Evolutionary conservation across 371 early-diverging fungal species (phyloP).

Genomic region (Haplosporangium sp.): DNA sequence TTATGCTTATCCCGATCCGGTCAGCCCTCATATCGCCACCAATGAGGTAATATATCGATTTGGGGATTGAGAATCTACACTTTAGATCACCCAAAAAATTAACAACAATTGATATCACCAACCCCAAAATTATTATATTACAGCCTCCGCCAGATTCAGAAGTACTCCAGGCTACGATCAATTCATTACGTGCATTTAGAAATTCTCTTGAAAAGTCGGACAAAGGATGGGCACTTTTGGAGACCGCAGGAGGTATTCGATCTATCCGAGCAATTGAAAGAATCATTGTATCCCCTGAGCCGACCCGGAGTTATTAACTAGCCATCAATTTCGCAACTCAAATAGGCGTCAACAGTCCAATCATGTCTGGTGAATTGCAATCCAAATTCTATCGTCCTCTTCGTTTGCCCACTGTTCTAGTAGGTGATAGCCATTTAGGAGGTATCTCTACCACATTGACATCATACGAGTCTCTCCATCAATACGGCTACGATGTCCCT

Average conservation of each 20-base stretch:
- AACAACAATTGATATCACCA: background rate
- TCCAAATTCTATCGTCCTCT: conserved; percentile 79
- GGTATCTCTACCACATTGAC: conserved; percentile 87
- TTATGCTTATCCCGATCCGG: conserved; percentile 80
- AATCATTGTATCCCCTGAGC: background rate
- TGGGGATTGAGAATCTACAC: background rate
- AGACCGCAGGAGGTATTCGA: conserved; percentile 74
- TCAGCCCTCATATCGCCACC: conserved; percentile 82
- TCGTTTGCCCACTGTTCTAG: conserved; percentile 75
- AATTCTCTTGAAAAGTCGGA: conserved; percentile 47
- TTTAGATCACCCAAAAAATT: background rate
- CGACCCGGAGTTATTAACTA: conserved; percentile 13
- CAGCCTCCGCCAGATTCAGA: conserved; percentile 49
- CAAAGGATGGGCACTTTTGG: conserved; percentile 67
- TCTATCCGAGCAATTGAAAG: background rate
- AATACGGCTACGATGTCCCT: conserved; percentile 82
- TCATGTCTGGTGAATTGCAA: conserved; percentile 83
- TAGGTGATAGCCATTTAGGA: conserved; percentile 83
- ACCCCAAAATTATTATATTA: background rate
- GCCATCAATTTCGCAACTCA: background rate
- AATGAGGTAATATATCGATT: conserved; percentile 53
- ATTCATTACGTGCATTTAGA: conserved; percentile 53
- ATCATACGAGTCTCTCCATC: conserved; percentile 76
- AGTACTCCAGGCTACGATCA: conserved; percentile 62
- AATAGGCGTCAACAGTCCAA: conserved; percentile 80